Evolutionary conservation across 202 grass and related monocot species (phyloP), one percentile per base, ranked within the genome.

Genomic region (Dendrocalamus latiflorus): DNA sequence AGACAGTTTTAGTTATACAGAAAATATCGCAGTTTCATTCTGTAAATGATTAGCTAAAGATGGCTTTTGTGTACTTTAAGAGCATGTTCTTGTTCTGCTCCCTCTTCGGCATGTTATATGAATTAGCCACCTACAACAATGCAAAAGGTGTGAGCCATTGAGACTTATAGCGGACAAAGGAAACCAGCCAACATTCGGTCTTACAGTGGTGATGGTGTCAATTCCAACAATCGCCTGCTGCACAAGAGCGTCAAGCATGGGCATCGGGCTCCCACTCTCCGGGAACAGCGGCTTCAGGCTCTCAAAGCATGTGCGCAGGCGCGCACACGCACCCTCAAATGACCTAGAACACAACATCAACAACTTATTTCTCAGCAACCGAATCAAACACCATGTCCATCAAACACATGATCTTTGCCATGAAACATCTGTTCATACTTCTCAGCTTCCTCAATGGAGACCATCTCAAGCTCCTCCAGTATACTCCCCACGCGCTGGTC

Each of bases 381-480:
- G 21, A 58, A 86, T 62, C 45, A 28, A 70, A 79, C 37, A 45
- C 10, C 9, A 50, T 63, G 0, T 61, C n/a, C 60, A 68, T 65
- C 16, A 48, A 57, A 73, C 47, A 42, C 64, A 72, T 42, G 59
- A 60, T 59, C 39, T 74, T 20, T 74, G 69, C 18, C 41, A 81
- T 10, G 57, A 68, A 84, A 62, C 26, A 64, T 76, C 15, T 17
- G 73, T 77, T 30, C 87, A 81, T 98, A 99, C 96, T 89, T 91
- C 86, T 91, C 93, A 58, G 93, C 93, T 83, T 93, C 93, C 45
- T 99, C 93, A n/a, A 84, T 90, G n/a, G 96, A 93, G 68, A 99
- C 76, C 78, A 84, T 89, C 77, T 99, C 93, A 25, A 99, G 88
- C 62, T 94, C 96, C 86, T 96, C 96, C 6, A 99, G 84, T 72